A percentile compares a stretch with the other conserved stretches of the same genome.
phyloP scores from a whole-genome alignment of 495 filamentous ascomycete species.

The Emericellopsis terricola region DNA sequence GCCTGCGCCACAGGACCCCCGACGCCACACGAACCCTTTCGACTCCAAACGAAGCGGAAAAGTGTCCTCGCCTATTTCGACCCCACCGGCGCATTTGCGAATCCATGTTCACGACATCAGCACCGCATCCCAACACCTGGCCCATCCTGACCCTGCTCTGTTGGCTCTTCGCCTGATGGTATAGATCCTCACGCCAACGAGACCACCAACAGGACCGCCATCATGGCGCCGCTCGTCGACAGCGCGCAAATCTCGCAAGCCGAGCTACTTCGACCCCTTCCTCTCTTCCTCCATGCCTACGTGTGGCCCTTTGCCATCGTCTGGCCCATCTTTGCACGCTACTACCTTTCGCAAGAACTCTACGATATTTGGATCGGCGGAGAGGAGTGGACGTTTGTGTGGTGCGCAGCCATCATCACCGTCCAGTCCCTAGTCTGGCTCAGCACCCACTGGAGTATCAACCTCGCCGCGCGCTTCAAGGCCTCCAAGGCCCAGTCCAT shows the following conservation, averaged over 20 bases:
- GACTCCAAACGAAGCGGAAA: no score
- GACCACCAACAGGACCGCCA: no score
- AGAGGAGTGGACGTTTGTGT: constrained; percentile 95
- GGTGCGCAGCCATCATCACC: constrained; percentile 70
- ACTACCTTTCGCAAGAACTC: constrained; percentile 62
- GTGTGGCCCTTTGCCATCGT: constrained; percentile 79
- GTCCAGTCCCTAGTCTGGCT: constrained; percentile 81
- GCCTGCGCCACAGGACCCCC: no score
- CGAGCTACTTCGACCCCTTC: constrained; percentile 75
- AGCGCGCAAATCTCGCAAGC: constrained; percentile 77
- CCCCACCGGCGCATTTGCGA: no score
- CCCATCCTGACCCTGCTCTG: no score
- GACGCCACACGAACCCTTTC: no score
- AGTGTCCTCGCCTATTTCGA: no score
- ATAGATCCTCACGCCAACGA: no score
- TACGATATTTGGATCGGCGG: constrained; percentile 80
- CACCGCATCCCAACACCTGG: no score
- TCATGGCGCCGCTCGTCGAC: constrained; percentile 74
- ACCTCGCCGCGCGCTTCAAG: constrained; percentile 68
- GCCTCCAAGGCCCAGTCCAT: constrained; percentile 52
- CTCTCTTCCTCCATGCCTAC: constrained; percentile 66
- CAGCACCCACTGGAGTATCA: constrained; percentile 92
- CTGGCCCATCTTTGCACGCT: constrained; percentile 79
- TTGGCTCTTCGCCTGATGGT: no score
- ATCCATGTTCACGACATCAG: no score